Conservation (phyloP, 768 basidiomycete genomes). For the Lentinus brumalis region DNA sequence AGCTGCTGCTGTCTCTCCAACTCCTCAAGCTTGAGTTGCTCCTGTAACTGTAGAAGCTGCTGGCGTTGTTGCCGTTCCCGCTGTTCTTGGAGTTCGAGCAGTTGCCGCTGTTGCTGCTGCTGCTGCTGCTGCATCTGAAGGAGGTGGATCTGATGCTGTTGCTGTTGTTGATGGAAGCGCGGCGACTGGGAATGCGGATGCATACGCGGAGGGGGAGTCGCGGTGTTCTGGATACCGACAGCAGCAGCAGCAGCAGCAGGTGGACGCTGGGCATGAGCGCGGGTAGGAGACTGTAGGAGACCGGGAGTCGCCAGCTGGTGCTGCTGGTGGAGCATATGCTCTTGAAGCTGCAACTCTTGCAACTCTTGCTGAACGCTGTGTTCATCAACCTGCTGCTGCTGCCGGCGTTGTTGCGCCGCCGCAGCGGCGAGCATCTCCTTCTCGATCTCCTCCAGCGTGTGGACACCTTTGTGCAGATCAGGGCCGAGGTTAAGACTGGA, state of each 20-base stretch:
- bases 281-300: constrained; percentile 11
- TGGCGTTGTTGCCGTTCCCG: constrained; percentile 36
- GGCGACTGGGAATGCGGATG: constrained; percentile 74
- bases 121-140: constrained; percentile 70
- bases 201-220: constrained; percentile 75
- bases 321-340: constrained; percentile 40
- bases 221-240: constrained; percentile 36
- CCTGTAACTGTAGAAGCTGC: constrained; percentile 55
- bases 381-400: constrained; percentile 20
- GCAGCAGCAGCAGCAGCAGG: not conserved
- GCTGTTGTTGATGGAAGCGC: constrained; percentile 77
- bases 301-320: constrained; percentile 12
- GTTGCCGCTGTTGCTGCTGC: constrained; percentile 45
- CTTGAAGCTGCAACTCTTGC: constrained; percentile 41
- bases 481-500: constrained; percentile 22
- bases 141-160: constrained; percentile 63
- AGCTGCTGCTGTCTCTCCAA: constrained; percentile 44
- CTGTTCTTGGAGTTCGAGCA: constrained; percentile 32
- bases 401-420: constrained; percentile 28
- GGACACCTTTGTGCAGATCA: constrained; percentile 34
- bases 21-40: constrained; percentile 61
- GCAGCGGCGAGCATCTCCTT: constrained; percentile 76
- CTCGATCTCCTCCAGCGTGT: constrained; percentile 82
- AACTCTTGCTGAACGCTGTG: constrained; percentile 37
- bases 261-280: constrained; percentile 12